Evolutionary conservation across 257 asterid genomes (phyloP), one percentile per base, ranked within the genome.

Genomic region (Oldenlandia corymbosa): DNA sequence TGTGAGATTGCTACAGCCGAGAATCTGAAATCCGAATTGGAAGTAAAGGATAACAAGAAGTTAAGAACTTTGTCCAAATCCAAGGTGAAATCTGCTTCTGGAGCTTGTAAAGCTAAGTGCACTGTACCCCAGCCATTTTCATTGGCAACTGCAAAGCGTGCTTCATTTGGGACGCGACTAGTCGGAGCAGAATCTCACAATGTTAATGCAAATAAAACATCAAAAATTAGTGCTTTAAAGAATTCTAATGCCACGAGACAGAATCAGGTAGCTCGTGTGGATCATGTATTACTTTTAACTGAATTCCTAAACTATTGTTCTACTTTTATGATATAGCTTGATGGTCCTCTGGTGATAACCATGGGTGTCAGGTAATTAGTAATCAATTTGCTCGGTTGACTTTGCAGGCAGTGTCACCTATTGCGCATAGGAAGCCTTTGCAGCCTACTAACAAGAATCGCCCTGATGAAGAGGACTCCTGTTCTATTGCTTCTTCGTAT

Each of bases 71-170:
- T 72, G 54, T 73, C 68, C 18, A 86, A 81, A 81, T 75, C 79
- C 27, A 70, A 73, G 46, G 55, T 64, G 56, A 82, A 58, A 74
- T 64, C 76, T 65, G 60, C 75, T 69, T 68, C 77, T 46, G 84
- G 85, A 65, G 83, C 75, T 79, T 78, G 80, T 71, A 86, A 83
- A 76, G 69, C 84, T 28, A 89, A 76, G 72, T 75, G 87, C 73
- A 89, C 96, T 9, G 84, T 89, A 56, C 95, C 96, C 1, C 94
- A 78, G 76, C 96, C 96, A 16, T 89, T 89, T 78, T 85, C 96
- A 69, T 77, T 89, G 78, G 95, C 95, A 50, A 89, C 95, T 39
- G 95, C 83, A 68, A 89, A 85, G 70, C 96, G 95, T 41, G 95
- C 94, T 50, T 74, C 73, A 30, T 65, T 58, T 48, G 96, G 88